Base-by-base conservation (phyloP, 768 basidiomycete species). In the Termitomyces eurrhizus region DNA sequence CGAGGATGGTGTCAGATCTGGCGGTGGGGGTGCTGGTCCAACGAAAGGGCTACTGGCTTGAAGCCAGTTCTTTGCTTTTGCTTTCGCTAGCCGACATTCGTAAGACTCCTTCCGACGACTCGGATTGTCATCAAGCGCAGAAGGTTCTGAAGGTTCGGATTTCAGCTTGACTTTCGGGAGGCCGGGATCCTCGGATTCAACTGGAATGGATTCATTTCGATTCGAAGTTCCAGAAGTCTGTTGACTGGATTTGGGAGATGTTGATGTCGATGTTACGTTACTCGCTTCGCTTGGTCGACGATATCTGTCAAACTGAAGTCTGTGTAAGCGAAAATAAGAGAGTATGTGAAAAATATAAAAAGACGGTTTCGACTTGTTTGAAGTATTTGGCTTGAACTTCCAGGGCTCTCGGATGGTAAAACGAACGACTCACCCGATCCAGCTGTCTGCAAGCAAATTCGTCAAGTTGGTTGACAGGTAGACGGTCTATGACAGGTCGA, bases 401-500 rank as follows among this genome's bases (percentile, higher is more conserved):
- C 7, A 14, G 6, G 16, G 14, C 39, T 39, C 39, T n/a, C 26
- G 21, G 12, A 1, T 9, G 11, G 14, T 9, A 37, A 46, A 26
- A 35, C 41, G 13, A 12, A 32, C 18, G 55, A 79, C 88, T 68
- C 63, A 94, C 90, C 71, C 85, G 81, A 74, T 95, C 92, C 44
- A 95, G 80, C 70, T 95, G 92, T 60, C 92, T 81, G 69, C 90
- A 92, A 2, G 93, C 93, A 72, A 94, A 94, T 61, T 92, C 92
- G 63, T 95, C 93, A 14, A 95, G 74, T 66, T 87, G 85, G 62
- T 81, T 83, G 52, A 90, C 88, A 11, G 91, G 90, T 0, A 94
- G 78, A 32, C 88, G 82, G 59, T 90, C 84, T 54, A 93, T 88
- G 52, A 93, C 92, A 32, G 92, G 92, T 18, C 86, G 80, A 32